These are phyloP conservation scores for Pythium sukuiense DNA, from an alignment of 352 stramenopile genomes.

Conservation along the genomic window DNA sequence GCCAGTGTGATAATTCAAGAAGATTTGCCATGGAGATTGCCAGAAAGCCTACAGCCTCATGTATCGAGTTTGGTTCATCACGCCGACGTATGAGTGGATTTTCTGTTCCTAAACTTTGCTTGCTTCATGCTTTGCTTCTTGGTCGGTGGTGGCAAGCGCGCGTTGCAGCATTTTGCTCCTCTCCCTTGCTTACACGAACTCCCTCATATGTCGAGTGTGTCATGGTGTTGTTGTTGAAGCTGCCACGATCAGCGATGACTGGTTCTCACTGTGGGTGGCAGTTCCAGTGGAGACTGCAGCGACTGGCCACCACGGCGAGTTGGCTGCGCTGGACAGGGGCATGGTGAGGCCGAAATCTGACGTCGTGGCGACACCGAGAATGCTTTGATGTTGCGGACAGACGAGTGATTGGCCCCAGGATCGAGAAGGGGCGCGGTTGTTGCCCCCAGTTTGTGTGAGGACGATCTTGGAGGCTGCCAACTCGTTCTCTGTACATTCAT, in stretches of 20 bases:
- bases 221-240: constrained; percentile 2
- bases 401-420: neutral
- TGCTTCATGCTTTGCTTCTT: neutral
- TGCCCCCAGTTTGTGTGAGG: constrained; percentile 1
- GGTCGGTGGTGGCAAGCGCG: neutral
- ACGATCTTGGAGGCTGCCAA: neutral
- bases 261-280: neutral
- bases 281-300: neutral
- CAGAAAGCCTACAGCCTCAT: no score
- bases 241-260: constrained; percentile 2
- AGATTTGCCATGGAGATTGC: no score
- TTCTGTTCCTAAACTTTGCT: neutral
- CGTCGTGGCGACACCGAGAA: neutral
- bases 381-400: neutral
- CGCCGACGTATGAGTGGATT: neutral
- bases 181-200: neutral
- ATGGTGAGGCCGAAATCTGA: neutral
- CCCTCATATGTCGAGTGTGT: neutral
- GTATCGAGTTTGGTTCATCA: neutral
- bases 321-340: neutral
- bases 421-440: neutral
- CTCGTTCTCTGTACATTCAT: neutral
- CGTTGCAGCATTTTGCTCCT: neutral
- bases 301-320: constrained; percentile 1
- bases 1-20: no score